Evolutionary conservation across 176 grass and related monocot species (phyloP), one percentile per base, ranked within the genome.

Genomic region (Avena eriantha): DNA sequence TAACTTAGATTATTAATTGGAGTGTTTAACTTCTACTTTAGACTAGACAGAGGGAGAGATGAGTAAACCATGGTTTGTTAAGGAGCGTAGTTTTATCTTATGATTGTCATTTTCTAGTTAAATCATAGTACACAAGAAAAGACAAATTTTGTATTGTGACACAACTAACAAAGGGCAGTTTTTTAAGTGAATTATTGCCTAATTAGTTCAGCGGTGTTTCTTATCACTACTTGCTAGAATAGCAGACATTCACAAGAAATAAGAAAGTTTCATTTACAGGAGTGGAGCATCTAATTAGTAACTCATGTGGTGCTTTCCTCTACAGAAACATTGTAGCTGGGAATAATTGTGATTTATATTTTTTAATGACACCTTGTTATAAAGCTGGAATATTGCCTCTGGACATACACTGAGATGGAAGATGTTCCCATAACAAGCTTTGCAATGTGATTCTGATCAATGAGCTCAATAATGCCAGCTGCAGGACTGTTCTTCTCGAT

Each of bases 401-500:
- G 14, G 19, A 16, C 81, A 41, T 75, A 92, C 93, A 21, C 84
- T 65, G 82, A 88, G 76, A 91, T 64, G 54, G 91, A 89, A 85
- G 90, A 92, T 41, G 91, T 88, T 72, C 95, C 95, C 80, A 95
- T 93, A 46, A 87, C 85, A 84, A 98, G 89, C 31, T 93, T 71
- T 45, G 79, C 87, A 86, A 98, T 91, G 15, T 26, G 56, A 87
- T 90, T 26, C 53, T 84, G 77, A 54, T 83, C 85, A 78, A 95
- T 77, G 41, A 95, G 83, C 80, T 93, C 89, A 21, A 93, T 12
- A 41, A 98, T 72, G 33, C 95, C 95, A 63, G 83, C 87, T 12
- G 89, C 87, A 34, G 84, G 70, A 84, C 87, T 88, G 83, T 85
- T 90, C 61, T 86, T 92, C 74, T 98, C 95, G 18, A 87, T 93